Evolutionary conservation across 371 early-diverging fungal genomes (phyloP), one percentile per base, ranked within the genome.

Genomic region (Mortierella sp.): DNA sequence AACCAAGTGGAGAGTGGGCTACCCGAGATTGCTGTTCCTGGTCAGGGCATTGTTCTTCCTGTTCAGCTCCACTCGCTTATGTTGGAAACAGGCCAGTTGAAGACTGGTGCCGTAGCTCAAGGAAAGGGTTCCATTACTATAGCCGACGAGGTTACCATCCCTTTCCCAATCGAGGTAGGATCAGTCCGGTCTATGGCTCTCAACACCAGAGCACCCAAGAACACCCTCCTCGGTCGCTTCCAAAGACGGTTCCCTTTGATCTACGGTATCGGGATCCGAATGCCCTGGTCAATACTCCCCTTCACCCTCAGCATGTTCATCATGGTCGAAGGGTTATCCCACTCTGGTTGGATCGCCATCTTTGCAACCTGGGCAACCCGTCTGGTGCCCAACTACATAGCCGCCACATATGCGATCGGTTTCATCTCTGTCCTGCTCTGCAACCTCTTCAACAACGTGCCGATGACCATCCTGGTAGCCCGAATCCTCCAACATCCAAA

Each of bases 241-340:
- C 78, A 77, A 55, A 46, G 72, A 32, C 80, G 88, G n/a, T 82
- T 90, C 24, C 95, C 94, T 0, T 90, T 90, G 0, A 81, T 94
- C 1, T 70, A 88, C 29, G 89, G 91, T 0, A 92, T 95, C 5
- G 51, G 89, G 14, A 51, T 81, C 54, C 91, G 96, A 8, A 91
- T 96, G 88, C 97, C 97, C 2, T 96, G 95, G 93, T 83, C 89
- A 1, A 93, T 97, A 48, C 83, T 95, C 4, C 95, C 96, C 0
- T 97, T 96, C 85, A 90, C 93, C 6, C 84, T 96, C 44, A 93
- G 96, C 48, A 97, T 97, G 97, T 96, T 97, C 87, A 91, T 95
- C 43, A 88, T 95, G 54, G 94, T 95, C 43, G 95, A 96, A 82
- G 92, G 93, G 1, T 90, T 96, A 35, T 85, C 92, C 0, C 74